phyloP scores from a whole-genome alignment of 371 early-diverging fungal species.

The Apophysomyces trapeziformis region DNA sequence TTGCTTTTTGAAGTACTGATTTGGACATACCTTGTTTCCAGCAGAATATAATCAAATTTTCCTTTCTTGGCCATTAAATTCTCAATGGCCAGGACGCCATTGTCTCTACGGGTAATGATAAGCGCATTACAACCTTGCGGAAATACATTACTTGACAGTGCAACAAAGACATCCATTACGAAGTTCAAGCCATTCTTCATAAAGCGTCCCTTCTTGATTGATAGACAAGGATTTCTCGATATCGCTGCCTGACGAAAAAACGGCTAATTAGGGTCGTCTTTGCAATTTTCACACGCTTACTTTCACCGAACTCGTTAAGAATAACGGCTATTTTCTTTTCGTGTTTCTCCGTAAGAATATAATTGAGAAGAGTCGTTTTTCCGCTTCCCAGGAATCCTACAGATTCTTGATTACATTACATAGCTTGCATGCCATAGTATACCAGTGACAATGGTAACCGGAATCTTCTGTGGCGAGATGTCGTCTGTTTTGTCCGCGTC shows the following conservation, averaged over 20 bases:
- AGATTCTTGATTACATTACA: background rate
- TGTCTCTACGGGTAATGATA: slow-evolving; percentile 63
- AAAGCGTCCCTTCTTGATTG: slow-evolving; percentile 77
- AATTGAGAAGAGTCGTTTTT: slow-evolving; percentile 91
- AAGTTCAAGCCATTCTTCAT: slow-evolving; percentile 97
- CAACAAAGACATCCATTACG: slow-evolving; percentile 97
- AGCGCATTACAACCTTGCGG: background rate
- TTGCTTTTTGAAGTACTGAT: no score
- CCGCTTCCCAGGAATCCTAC: slow-evolving; percentile 90
- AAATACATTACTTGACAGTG: slow-evolving; percentile 78
- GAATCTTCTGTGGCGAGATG: slow-evolving; percentile 53
- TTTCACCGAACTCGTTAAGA: slow-evolving; percentile 86
- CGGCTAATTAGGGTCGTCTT: background rate
- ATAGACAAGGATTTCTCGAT: slow-evolving; percentile 92
- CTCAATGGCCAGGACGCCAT: slow-evolving; percentile 94
- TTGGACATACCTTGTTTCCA: slow-evolving; percentile 78
- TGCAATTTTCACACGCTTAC: slow-evolving; percentile 24
- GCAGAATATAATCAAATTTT: slow-evolving; percentile 92
- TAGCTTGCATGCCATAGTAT: background rate
- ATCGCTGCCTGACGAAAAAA: slow-evolving; percentile 68
- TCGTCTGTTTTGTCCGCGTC: slow-evolving; percentile 9
- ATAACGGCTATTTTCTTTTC: slow-evolving; percentile 96
- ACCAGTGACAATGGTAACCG: slow-evolving; percentile 78
- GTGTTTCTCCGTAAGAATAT: slow-evolving; percentile 89
- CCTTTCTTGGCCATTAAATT: slow-evolving; percentile 87